Percentiles rank a stretch among this genome's conserved stretches.
These are phyloP conservation scores for Tuber brumale DNA, from an alignment of 495 filamentous ascomycete species.

Conservation along the genomic window DNA sequence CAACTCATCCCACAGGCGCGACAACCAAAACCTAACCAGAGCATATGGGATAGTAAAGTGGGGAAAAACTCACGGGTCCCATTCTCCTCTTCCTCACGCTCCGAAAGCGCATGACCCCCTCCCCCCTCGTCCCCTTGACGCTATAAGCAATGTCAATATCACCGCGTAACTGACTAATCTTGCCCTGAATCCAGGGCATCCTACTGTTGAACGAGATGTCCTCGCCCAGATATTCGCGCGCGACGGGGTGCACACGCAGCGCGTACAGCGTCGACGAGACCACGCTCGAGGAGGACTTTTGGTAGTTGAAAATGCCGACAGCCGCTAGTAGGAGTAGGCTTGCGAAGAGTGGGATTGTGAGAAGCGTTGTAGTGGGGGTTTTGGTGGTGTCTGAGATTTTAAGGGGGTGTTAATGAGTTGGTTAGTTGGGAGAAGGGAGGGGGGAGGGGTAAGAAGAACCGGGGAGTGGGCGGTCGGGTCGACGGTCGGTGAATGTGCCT, in stretches of 20 bases:
- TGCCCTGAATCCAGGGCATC: conserved; percentile 88
- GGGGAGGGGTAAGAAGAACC: conserved; percentile 36
- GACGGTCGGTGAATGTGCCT: conserved; percentile 58
- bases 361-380: not conserved
- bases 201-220: conserved; percentile 84
- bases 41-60: not conserved
- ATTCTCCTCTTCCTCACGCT: conserved; percentile 65
- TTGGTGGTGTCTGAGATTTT: not conserved
- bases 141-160: conserved; percentile 78
- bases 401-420: not conserved
- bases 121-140: conserved; percentile 72
- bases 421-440: not conserved
- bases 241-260: conserved; percentile 67
- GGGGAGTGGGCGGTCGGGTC: conserved; percentile 72
- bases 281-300: conserved; percentile 75
- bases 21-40: not conserved
- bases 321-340: not conserved
- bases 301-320: conserved; percentile 77
- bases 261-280: conserved; percentile 84
- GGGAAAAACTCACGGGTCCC: conserved; percentile 60
- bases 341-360: not conserved
- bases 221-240: conserved; percentile 72
- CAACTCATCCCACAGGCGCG: not conserved
- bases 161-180: conserved; percentile 91
- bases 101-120: conserved; percentile 73